Evolutionary conservation across 257 asterid species (phyloP).

Genomic region (Solanum phureja): DNA sequence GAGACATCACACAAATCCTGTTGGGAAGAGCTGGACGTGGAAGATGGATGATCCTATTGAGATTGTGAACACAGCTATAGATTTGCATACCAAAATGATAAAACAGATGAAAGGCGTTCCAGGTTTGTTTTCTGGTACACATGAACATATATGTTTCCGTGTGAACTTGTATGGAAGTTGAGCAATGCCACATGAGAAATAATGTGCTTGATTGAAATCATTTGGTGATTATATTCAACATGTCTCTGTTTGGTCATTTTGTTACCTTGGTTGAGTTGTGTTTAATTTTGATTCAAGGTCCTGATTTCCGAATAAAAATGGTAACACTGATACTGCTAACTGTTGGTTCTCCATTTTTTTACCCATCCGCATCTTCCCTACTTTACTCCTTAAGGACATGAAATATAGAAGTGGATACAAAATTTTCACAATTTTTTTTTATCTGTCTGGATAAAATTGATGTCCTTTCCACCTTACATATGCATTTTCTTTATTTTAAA

Average conservation of each 20-base stretch:
- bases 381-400: background rate
- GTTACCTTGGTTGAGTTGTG: background rate
- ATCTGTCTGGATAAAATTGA: background rate
- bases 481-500: background rate
- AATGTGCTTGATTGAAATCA: background rate
- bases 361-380: background rate
- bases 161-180: background rate
- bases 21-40: constrained; percentile 95
- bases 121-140: constrained; percentile 29
- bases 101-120: constrained; percentile 99
- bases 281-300: background rate
- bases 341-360: background rate
- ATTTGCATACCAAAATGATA: constrained; percentile 87
- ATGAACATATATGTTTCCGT: background rate
- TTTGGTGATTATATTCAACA: background rate
- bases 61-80: constrained; percentile 79
- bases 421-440: background rate
- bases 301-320: background rate
- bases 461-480: background rate
- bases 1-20: constrained; percentile 99
- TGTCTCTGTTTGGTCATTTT: background rate
- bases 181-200: background rate
- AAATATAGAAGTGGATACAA: background rate
- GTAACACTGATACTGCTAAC: background rate
- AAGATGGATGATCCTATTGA: constrained; percentile 95